Percentiles rank a stretch among this genome's conserved stretches.
Evolutionary conservation across 352 stramenopile species (phyloP).

Genomic region (Phytopythium montanum): DNA sequence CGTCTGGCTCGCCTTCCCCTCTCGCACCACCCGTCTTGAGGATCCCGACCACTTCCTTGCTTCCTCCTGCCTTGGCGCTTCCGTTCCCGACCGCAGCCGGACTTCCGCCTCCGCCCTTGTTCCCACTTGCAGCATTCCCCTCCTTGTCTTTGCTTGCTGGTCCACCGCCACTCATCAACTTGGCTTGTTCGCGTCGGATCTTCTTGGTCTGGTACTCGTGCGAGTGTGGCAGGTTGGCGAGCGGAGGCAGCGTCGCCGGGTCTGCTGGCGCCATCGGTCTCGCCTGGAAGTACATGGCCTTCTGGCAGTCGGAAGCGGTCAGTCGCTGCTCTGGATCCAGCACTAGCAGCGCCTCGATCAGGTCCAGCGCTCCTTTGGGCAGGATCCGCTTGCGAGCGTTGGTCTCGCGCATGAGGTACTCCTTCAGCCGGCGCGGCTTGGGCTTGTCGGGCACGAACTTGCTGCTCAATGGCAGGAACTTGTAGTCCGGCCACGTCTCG

Average conservation of each 20-base stretch:
- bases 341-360: constrained; percentile 93
- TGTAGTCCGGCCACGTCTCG: constrained; percentile 84
- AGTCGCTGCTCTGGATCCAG: constrained; percentile 94
- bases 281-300: constrained; percentile 93
- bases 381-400: constrained; percentile 72
- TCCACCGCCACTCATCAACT: constrained; percentile 49
- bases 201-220: constrained; percentile 91
- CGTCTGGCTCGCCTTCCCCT: not conserved
- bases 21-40: not conserved
- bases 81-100: constrained; percentile 16
- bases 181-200: constrained; percentile 81
- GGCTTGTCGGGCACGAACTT: constrained; percentile 83
- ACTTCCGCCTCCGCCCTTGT: constrained; percentile 11
- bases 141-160: constrained; percentile 37
- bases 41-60: not conserved
- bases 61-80: not conserved
- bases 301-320: constrained; percentile 90
- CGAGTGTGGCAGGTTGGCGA: constrained; percentile 71
- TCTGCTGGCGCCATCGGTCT: constrained; percentile 62
- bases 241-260: constrained; percentile 57
- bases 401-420: constrained; percentile 77
- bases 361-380: constrained; percentile 84
- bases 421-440: constrained; percentile 57
- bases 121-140: constrained; percentile 16
- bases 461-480: constrained; percentile 75